Percentiles rank a stretch among this genome's conserved stretches.
Conservation (phyloP, 129 eudicot species). For the Gnaphalium uliginosum region DNA sequence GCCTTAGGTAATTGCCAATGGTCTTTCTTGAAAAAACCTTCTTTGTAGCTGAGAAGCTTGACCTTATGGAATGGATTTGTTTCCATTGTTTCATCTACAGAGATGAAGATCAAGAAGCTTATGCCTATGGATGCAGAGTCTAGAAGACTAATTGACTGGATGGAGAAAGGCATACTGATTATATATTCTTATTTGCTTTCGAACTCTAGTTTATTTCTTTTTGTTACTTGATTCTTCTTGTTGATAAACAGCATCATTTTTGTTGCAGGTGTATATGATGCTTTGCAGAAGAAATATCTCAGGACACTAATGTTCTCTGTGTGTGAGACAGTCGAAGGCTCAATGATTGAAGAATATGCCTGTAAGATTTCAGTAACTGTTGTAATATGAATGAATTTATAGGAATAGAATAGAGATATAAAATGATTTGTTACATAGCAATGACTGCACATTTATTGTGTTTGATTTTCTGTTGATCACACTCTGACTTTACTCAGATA, state of each 20-base stretch:
- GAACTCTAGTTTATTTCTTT: neutral
- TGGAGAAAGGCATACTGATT: constrained; percentile 83
- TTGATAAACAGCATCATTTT: neutral
- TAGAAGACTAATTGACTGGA: constrained; percentile 96
- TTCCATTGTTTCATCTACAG: constrained; percentile 41
- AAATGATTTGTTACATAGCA: constrained; percentile 13
- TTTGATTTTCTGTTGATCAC: constrained; percentile 13
- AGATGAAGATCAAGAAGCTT: constrained; percentile 97
- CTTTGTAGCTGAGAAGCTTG: constrained; percentile 22
- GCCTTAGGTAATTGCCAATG: constrained; percentile 63
- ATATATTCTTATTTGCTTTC: neutral
- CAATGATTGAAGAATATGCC: constrained; percentile 92
- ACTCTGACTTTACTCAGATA: constrained; percentile 23
- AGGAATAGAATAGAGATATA: neutral
- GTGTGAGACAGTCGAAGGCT: constrained; percentile 77
- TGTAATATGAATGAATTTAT: constrained; percentile 21
- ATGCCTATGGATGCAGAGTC: constrained; percentile 98
- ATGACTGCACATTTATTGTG: constrained; percentile 6
- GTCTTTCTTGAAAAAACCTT: neutral
- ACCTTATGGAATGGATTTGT: constrained; percentile 14
- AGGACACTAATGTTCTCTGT: constrained; percentile 85
- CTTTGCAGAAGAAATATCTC: constrained; percentile 88
- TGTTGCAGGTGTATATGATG: constrained; percentile 87
- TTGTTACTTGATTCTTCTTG: constrained; percentile 18
- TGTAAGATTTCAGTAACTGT: constrained; percentile 49